phyloP scores from a whole-genome alignment of 139 green algal genomes.

The Edaphochlamys debaryana region DNA sequence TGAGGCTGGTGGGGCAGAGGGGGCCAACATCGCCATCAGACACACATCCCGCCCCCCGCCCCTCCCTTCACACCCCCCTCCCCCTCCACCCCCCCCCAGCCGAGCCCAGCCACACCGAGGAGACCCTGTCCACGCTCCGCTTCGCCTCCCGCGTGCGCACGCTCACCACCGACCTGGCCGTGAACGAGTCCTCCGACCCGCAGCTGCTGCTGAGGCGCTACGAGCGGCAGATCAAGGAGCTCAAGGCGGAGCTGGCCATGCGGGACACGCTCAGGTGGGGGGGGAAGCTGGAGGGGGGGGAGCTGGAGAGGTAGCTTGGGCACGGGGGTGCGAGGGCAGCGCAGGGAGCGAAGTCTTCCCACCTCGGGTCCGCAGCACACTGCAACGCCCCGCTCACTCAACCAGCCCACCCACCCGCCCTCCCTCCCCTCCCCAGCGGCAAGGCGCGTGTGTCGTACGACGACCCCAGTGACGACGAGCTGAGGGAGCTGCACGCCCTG shows the following conservation, averaged over 20 bases:
- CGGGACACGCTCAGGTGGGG: constrained; percentile 74
- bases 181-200: constrained; percentile 81
- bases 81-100: not conserved
- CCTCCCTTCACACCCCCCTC: too few species aligned
- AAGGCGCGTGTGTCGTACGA: constrained; percentile 70
- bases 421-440: constrained; percentile 44
- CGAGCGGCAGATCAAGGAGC: constrained; percentile 82
- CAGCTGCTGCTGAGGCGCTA: constrained; percentile 67
- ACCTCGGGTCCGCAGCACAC: too few species aligned
- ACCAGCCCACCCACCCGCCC: not conserved
- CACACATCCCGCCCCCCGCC: too few species aligned
- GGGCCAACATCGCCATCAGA: too few species aligned
- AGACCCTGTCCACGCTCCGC: constrained; percentile 81
- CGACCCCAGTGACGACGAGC: constrained; percentile 71
- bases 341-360: not conserved
- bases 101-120: constrained; percentile 74
- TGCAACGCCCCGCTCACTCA: too few species aligned
- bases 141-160: constrained; percentile 71
- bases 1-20: too few species aligned
- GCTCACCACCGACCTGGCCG: constrained; percentile 63
- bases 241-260: constrained; percentile 90
- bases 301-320: not conserved
- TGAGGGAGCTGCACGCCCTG: constrained; percentile 65
- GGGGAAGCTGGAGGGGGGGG: not conserved
- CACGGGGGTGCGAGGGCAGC: too few species aligned